A percentile compares a stretch with the other conserved stretches of the same genome.
phyloP scores from a whole-genome alignment of 768 basidiomycete genomes.

The Xanthoconium stramineum region DNA sequence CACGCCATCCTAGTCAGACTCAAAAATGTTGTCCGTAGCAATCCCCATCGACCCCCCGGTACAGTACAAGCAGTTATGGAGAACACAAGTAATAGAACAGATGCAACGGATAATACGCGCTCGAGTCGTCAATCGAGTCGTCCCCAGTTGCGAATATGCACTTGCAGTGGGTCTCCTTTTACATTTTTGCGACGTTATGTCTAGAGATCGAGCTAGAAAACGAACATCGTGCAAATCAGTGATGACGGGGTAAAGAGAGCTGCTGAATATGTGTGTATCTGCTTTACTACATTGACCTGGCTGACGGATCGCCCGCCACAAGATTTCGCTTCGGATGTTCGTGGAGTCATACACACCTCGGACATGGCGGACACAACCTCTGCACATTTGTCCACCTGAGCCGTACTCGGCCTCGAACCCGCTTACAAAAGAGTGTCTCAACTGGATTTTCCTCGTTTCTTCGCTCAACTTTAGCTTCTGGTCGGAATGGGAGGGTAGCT shows the following conservation, averaged over 20 bases:
- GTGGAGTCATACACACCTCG: constrained; percentile 71
- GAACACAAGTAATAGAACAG: not conserved
- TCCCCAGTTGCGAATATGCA: constrained; percentile 54
- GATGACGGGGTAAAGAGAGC: constrained; percentile 59
- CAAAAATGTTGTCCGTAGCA: constrained; percentile 18
- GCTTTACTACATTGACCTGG: constrained; percentile 2
- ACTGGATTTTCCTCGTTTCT: constrained; percentile 90
- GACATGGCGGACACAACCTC: constrained; percentile 65
- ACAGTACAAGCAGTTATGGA: not conserved
- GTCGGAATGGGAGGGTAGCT: constrained; percentile 62
- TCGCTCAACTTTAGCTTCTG: constrained; percentile 88
- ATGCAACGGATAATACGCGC: not conserved
- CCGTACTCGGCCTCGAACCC: constrained; percentile 54
- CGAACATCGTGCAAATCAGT: constrained; percentile 57
- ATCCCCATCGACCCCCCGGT: not conserved
- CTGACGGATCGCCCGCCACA: not conserved
- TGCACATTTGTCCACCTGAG: constrained; percentile 73
- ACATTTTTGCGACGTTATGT: not conserved
- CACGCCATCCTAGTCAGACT: not conserved
- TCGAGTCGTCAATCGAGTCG: constrained; percentile 51
- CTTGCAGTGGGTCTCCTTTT: constrained; percentile 43
- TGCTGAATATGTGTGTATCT: constrained; percentile 55
- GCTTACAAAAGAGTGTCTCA: constrained; percentile 53
- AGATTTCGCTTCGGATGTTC: constrained; percentile 62
- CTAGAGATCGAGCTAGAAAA: constrained; percentile 41